phyloP scores from a whole-genome alignment of 2,329 filamentous ascomycete species.

The Diaporthe helianthi region DNA sequence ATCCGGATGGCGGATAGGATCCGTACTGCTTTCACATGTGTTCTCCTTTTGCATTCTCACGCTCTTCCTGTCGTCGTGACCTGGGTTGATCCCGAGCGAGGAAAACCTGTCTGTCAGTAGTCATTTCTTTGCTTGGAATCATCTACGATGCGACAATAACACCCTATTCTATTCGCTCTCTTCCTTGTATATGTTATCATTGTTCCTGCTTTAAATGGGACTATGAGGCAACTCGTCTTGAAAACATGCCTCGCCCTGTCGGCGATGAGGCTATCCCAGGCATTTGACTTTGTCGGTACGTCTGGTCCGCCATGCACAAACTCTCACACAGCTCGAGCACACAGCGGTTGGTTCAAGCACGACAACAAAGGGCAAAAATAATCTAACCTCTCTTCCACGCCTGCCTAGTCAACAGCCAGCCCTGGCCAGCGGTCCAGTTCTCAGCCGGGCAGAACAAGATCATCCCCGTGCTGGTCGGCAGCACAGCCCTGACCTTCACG shows the following conservation, averaged over 20 bases:
- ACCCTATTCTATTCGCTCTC: not conserved
- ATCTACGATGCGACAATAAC: not conserved
- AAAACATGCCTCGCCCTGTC: slow-evolving; percentile 26
- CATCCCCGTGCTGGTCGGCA: slow-evolving; percentile 37
- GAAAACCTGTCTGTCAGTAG: not conserved
- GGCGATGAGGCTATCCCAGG: slow-evolving; percentile 5
- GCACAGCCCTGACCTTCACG: slow-evolving; percentile 33
- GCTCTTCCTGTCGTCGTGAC: not conserved
- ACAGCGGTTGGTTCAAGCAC: not conserved
- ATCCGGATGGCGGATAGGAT: not conserved
- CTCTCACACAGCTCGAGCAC: not conserved
- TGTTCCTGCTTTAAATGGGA: not conserved
- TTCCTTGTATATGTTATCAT: not conserved
- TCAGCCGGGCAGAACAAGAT: not conserved
- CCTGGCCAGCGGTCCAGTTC: not conserved
- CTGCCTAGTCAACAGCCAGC: slow-evolving; percentile 17
- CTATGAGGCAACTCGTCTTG: slow-evolving; percentile 28
- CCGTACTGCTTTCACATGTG: no score
- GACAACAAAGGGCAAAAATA: not conserved
- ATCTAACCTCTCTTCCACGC: not conserved
- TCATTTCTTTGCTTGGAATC: not conserved
- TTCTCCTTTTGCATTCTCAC: not conserved
- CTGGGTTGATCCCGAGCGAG: slow-evolving; percentile 6
- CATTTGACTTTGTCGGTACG: slow-evolving; percentile 1
- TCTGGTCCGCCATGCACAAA: not conserved